A percentile compares a stretch with the other conserved stretches of the same genome.
Conservation (phyloP, 2,329 filamentous ascomycete genomes). For the Cladophialophora yegresii region DNA sequence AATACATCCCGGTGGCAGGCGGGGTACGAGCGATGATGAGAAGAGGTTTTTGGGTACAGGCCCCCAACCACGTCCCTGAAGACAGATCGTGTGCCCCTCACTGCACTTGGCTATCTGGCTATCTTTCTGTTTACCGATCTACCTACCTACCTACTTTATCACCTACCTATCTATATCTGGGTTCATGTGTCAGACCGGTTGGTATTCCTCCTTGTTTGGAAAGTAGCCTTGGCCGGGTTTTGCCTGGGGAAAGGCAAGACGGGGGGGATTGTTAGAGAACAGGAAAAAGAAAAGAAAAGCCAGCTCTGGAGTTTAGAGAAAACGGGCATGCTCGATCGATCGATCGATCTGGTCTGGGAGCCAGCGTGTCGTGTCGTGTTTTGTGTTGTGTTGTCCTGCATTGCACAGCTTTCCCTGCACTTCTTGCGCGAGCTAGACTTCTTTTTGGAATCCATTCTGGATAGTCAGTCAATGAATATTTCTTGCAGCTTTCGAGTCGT, state of each 20-base stretch:
- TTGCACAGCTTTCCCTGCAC: neutral
- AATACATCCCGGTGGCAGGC: neutral
- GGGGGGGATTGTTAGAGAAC: too few species aligned
- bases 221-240: neutral
- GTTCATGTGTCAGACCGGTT: neutral
- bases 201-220: neutral
- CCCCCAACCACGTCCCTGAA: neutral
- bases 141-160: neutral
- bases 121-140: neutral
- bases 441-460: too few species aligned
- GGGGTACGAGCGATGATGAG: too few species aligned
- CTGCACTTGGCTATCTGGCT: neutral
- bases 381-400: neutral
- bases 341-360: neutral
- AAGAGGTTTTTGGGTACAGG: conserved; percentile 1
- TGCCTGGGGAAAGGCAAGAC: too few species aligned
- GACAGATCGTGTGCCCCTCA: neutral
- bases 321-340: neutral
- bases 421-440: conserved; percentile 2
- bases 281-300: neutral
- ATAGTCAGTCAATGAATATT: too few species aligned
- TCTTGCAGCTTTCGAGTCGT: too few species aligned
- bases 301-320: neutral
- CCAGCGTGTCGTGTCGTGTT: neutral
- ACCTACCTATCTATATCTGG: neutral